Conservation (phyloP, 2,329 filamentous ascomycete genomes). For the Fusarium sp. region DNA sequence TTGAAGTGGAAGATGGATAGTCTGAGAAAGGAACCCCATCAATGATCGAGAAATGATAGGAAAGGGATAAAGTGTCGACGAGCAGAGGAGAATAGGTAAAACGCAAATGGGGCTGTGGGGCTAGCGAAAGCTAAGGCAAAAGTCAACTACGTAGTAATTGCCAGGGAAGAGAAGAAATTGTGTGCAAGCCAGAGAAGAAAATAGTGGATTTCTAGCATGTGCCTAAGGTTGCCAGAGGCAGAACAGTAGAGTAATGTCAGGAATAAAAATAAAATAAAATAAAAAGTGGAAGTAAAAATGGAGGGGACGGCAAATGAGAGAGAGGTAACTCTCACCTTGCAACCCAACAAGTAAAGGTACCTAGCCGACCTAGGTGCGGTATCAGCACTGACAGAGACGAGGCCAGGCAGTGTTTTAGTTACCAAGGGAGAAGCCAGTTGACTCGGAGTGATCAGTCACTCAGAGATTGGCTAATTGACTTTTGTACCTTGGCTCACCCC, state of each 20-base stretch:
- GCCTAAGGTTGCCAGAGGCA: slow-evolving; percentile 11
- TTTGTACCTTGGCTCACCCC: slow-evolving; percentile 4
- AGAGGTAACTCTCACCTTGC: not conserved
- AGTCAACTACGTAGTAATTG: slow-evolving; percentile 35
- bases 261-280: slow-evolving; percentile 11
- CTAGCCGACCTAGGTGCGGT: not conserved
- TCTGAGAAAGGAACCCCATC: not conserved
- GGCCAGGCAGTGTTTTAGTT: slow-evolving; percentile 52
- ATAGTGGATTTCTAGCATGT: slow-evolving; percentile 15
- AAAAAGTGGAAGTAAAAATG: slow-evolving; percentile 4
- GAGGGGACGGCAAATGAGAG: slow-evolving; percentile 9
- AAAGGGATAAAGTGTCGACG: slow-evolving; percentile 27
- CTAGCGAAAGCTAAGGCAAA: slow-evolving; percentile 28
- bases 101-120: slow-evolving; percentile 22
- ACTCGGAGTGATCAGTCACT: slow-evolving; percentile 19
- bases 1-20: slow-evolving; percentile 22
- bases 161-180: slow-evolving; percentile 28
- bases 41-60: slow-evolving; percentile 16
- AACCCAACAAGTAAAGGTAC: not conserved
- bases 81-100: slow-evolving; percentile 15
- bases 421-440: slow-evolving; percentile 47
- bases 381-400: slow-evolving; percentile 36
- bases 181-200: slow-evolving; percentile 24
- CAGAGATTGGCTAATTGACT: slow-evolving; percentile 21
- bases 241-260: not conserved